These are phyloP conservation scores for Larix sibirica DNA, from an alignment of 83 land plant species.

Conservation along the genomic window DNA sequence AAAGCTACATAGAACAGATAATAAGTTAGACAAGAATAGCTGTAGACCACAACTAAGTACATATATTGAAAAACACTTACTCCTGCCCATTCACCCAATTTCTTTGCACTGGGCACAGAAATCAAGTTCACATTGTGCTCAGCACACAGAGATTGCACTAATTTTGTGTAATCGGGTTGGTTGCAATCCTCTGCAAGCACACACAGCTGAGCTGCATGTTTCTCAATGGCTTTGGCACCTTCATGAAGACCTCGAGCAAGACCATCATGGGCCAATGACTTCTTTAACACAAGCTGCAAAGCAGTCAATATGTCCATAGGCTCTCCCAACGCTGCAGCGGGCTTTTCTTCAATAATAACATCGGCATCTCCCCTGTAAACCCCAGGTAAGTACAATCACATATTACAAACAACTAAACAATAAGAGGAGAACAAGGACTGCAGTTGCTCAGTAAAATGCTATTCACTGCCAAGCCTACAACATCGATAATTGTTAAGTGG, in stretches of 20 bases:
- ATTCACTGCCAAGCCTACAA: too few species aligned
- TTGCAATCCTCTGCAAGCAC: conserved; percentile 91
- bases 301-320: conserved; percentile 87
- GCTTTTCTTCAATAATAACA: conserved; percentile 22
- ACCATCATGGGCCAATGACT: conserved; percentile 84
- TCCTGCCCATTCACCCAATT: conserved; percentile 95
- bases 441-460: too few species aligned
- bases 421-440: too few species aligned
- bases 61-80: conserved; percentile 37
- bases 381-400: background rate
- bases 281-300: conserved; percentile 78
- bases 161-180: conserved; percentile 83
- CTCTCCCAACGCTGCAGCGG: conserved; percentile 70
- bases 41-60: background rate
- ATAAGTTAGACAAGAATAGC: background rate
- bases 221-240: conserved; percentile 86
- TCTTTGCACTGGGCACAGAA: conserved; percentile 82
- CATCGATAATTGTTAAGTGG: too few species aligned
- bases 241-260: conserved; percentile 86
- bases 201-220: conserved; percentile 88
- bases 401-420: background rate
- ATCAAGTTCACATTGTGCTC: conserved; percentile 80
- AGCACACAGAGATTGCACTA: conserved; percentile 82
- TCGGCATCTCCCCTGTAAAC: conserved; percentile 20
- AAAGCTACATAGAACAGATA: conserved; percentile 35